phyloP scores from a whole-genome alignment of 108 stramenopile genomes.

The Aurantiochytrium sp. region DNA sequence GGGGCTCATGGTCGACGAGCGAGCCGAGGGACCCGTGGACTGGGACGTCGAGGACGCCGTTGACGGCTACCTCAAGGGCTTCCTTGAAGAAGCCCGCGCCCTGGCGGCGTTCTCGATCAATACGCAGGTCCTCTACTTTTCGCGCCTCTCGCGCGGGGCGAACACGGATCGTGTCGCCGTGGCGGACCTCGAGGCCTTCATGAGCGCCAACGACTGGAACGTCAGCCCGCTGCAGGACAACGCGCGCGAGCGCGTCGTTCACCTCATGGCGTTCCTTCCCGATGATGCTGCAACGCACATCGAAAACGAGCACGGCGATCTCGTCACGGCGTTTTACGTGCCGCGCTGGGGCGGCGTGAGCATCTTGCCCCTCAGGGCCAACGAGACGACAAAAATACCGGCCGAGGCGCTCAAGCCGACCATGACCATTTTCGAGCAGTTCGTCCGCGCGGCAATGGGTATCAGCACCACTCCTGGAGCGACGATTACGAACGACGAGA shows the following conservation, averaged over 20 bases:
- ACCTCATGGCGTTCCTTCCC: background rate
- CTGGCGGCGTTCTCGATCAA: background rate
- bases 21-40: background rate
- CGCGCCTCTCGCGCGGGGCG: background rate
- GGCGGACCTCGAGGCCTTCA: background rate
- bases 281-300: background rate
- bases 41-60: background rate
- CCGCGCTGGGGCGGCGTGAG: background rate
- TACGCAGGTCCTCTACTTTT: background rate
- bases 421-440: background rate
- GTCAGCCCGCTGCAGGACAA: background rate
- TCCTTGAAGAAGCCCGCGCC: background rate
- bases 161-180: background rate
- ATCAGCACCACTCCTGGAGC: background rate
- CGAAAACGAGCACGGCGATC: background rate
- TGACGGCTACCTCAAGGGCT: background rate
- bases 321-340: background rate
- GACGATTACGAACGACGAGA: background rate
- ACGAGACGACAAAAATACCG: background rate
- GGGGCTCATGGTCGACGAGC: background rate
- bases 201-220: constrained; percentile 25
- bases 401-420: background rate
- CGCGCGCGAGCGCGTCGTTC: background rate
- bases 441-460: background rate
- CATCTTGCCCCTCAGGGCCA: background rate